Conservation (phyloP, 148 eudicot genomes). For the Selenicereus undatus region DNA sequence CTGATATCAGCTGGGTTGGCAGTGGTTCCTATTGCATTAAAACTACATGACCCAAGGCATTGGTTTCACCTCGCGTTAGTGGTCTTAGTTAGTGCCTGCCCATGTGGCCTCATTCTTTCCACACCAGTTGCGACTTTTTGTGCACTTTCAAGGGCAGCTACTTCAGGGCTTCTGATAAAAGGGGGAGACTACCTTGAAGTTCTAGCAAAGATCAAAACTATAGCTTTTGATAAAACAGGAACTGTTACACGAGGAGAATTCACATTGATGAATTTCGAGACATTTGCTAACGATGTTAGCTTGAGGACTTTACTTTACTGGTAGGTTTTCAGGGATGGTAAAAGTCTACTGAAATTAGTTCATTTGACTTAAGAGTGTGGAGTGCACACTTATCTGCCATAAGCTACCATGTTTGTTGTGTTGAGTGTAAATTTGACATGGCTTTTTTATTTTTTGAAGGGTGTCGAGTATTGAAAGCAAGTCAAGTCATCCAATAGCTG, state of each 20-base stretch:
- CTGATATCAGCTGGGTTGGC: slow-evolving; percentile 56
- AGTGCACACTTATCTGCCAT: background rate
- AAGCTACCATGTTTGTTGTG: too few relatives aligned
- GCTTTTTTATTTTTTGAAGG: slow-evolving; percentile 37
- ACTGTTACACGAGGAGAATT: slow-evolving; percentile 89
- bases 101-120: slow-evolving; percentile 86
- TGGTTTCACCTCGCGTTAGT: slow-evolving; percentile 77
- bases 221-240: slow-evolving; percentile 91
- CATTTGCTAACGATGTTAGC: slow-evolving; percentile 41
- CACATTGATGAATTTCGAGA: slow-evolving; percentile 40
- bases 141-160: slow-evolving; percentile 88
- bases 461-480: slow-evolving; percentile 88
- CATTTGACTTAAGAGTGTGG: background rate
- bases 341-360: background rate
- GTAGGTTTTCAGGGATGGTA: slow-evolving; percentile 26
- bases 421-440: background rate
- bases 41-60: slow-evolving; percentile 38
- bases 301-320: slow-evolving; percentile 54
- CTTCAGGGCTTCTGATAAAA: slow-evolving; percentile 68
- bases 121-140: slow-evolving; percentile 91
- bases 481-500: slow-evolving; percentile 94
- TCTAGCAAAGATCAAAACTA: slow-evolving; percentile 56
- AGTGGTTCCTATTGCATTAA: slow-evolving; percentile 48
- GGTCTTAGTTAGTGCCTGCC: slow-evolving; percentile 90
- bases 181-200: slow-evolving; percentile 85